phyloP scores from a whole-genome alignment of 1,139 yeast species.

The Spencermartinsiella ligniputridi region DNA sequence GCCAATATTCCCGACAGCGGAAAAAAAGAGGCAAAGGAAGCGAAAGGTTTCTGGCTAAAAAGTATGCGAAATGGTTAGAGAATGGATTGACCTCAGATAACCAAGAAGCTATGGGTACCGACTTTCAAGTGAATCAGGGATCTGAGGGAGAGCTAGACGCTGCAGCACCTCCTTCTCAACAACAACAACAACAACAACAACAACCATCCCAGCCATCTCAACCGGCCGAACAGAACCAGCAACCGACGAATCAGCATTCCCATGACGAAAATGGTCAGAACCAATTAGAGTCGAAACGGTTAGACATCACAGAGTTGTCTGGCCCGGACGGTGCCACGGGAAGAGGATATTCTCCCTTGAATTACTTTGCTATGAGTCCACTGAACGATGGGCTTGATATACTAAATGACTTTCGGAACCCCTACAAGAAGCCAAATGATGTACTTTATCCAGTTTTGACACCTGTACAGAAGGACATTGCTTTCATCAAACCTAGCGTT shows the following conservation, averaged over 20 bases:
- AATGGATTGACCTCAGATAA: neutral
- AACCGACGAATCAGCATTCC: neutral
- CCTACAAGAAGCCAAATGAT: conserved; percentile 5
- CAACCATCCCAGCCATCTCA: neutral
- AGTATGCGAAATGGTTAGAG: conserved; percentile 1
- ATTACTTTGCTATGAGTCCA: neutral
- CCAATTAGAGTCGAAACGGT: neutral
- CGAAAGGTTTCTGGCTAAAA: conserved; percentile 14
- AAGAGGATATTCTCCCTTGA: neutral
- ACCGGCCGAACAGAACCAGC: neutral
- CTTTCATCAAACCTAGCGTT: conserved; percentile 14
- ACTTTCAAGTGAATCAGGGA: neutral
- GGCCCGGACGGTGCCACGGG: neutral
- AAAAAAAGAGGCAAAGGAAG: conserved; percentile 19
- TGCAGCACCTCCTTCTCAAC: neutral
- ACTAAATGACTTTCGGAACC: conserved; percentile 8
- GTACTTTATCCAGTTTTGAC: conserved; percentile 15
- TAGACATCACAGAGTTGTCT: neutral
- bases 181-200: neutral
- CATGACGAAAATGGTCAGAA: neutral
- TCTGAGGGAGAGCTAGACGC: conserved; percentile 5
- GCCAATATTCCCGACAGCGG: conserved; percentile 14
- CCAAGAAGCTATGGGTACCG: neutral
- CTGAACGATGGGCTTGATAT: conserved; percentile 1
- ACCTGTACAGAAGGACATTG: conserved; percentile 10